phyloP scores from a whole-genome alignment of 257 asterid species.

The Solanum verrucosum region DNA sequence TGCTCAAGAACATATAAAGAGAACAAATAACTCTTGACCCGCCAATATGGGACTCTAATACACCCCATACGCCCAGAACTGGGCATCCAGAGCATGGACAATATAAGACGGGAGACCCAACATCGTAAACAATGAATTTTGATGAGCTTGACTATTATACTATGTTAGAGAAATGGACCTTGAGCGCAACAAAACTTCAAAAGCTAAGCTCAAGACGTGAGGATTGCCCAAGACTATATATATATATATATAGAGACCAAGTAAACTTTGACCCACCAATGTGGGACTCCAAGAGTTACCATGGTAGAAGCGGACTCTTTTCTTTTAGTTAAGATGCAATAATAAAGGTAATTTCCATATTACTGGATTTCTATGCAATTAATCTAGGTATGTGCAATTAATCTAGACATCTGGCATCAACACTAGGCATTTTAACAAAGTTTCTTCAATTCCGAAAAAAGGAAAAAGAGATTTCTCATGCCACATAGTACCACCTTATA shows the following conservation, averaged over 20 bases:
- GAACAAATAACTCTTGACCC: neutral
- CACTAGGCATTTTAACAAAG: neutral
- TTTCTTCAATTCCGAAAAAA: neutral
- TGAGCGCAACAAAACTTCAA: neutral
- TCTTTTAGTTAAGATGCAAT: neutral
- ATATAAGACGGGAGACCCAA: neutral
- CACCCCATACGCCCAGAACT: neutral
- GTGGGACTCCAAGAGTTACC: neutral
- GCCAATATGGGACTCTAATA: neutral
- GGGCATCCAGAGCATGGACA: neutral
- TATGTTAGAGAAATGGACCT: neutral
- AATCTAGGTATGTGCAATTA: neutral
- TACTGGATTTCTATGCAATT: neutral
- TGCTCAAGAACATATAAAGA: neutral
- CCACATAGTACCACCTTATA: neutral
- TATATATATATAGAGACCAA: neutral
- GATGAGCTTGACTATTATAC: neutral
- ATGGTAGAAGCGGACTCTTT: neutral
- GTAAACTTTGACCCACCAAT: neutral
- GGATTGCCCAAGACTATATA: neutral
- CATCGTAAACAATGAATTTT: neutral
- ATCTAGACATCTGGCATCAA: neutral
- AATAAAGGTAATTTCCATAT: neutral
- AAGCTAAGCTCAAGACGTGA: neutral
- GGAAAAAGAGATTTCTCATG: neutral